Conservation (phyloP, 2,329 filamentous ascomycete species). For the Fusarium sp. region DNA sequence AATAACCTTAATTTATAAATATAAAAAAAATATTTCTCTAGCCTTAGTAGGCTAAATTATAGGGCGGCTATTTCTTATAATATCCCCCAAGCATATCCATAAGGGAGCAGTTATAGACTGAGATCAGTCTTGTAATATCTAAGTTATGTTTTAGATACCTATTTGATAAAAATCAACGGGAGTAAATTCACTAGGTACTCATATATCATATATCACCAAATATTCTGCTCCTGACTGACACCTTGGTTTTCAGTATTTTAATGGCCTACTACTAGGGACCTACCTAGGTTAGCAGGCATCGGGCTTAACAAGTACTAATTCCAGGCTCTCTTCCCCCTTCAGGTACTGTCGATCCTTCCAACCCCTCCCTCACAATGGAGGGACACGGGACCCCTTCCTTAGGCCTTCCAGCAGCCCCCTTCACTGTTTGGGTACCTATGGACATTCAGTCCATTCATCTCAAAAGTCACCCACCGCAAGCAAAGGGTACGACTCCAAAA, state of each 20-base stretch:
- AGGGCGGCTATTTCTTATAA: no score
- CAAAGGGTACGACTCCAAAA: slow-evolving; percentile 11
- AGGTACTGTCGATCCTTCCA: background rate
- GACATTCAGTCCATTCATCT: background rate
- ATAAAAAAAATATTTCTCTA: no score
- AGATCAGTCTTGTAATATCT: background rate
- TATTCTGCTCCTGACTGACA: background rate
- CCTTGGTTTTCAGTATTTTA: background rate
- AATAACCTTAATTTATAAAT: no score
- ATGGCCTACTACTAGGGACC: background rate
- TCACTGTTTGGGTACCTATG: background rate
- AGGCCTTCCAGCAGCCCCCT: background rate
- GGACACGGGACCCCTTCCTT: background rate
- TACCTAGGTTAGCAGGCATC: no score
- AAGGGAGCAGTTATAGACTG: background rate
- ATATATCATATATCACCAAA: background rate
- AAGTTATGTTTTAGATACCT: background rate
- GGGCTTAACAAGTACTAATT: background rate
- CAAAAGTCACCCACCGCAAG: background rate
- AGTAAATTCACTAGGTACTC: no score
- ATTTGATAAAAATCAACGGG: no score
- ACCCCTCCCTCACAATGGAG: slow-evolving; percentile 16
- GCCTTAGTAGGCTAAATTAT: no score
- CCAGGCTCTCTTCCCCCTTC: slow-evolving; percentile 7
- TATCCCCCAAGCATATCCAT: no score